phyloP scores from a whole-genome alignment of 2,329 filamentous ascomycete species.

The Raffaelea albimanens region DNA sequence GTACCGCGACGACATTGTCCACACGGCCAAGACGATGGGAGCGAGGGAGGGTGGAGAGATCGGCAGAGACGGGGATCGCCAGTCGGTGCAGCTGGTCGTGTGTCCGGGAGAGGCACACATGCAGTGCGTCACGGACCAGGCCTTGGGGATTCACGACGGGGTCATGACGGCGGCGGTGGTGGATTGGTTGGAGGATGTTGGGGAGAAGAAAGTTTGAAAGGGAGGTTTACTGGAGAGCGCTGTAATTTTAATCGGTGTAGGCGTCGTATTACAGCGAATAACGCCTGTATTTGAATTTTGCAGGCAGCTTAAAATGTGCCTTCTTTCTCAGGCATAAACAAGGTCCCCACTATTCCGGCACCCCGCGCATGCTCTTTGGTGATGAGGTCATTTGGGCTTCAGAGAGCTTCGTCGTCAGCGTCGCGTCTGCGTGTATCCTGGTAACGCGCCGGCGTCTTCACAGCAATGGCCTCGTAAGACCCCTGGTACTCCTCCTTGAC shows the following conservation, averaged over 20 bases:
- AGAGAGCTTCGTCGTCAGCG: neutral
- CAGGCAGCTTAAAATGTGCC: neutral
- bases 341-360: neutral
- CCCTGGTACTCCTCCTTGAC: no score
- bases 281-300: no score
- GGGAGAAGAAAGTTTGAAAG: no score
- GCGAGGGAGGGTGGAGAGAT: neutral
- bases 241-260: no score
- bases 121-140: conserved; percentile 8
- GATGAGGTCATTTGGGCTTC: neutral
- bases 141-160: conserved; percentile 6
- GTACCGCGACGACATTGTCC: conserved; percentile 10
- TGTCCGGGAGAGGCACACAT: conserved; percentile 13
- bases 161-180: no score
- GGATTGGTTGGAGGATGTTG: no score
- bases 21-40: conserved; percentile 11
- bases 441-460: no score
- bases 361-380: neutral
- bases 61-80: neutral
- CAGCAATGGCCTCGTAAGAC: neutral
- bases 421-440: neutral
- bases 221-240: no score
- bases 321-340: neutral
- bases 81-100: conserved; percentile 8
- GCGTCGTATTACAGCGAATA: no score